These are phyloP conservation scores for Rhizodiscina lignyota DNA, from an alignment of 495 filamentous ascomycete genomes.

Conservation along the genomic window DNA sequence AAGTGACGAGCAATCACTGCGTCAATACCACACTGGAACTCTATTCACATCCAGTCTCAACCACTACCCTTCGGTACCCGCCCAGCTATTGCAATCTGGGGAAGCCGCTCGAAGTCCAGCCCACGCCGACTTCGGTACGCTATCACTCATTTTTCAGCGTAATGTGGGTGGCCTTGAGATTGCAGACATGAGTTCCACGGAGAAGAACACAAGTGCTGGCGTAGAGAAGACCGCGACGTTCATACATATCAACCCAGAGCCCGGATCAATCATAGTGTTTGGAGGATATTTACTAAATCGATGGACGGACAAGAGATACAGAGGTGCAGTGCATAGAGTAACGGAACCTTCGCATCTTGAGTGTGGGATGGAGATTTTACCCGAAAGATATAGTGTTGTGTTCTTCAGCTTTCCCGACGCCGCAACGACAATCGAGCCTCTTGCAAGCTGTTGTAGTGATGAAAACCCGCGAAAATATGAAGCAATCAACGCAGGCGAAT, in stretches of 20 bases:
- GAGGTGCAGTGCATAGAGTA: slow-evolving; percentile 21
- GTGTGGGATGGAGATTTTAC: slow-evolving; percentile 14
- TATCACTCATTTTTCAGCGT: slow-evolving; percentile 5
- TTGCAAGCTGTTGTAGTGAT: slow-evolving; percentile 30
- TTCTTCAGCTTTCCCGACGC: slow-evolving; percentile 42
- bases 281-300: slow-evolving; percentile 27
- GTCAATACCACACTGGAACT: slow-evolving; percentile 5
- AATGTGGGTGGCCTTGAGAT: slow-evolving; percentile 3
- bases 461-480: slow-evolving; percentile 20
- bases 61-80: slow-evolving; percentile 45
- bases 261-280: slow-evolving; percentile 23
- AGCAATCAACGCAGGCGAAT: slow-evolving; percentile 15
- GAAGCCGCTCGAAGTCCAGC: slow-evolving; percentile 1
- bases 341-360: background rate
- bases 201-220: background rate
- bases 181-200: slow-evolving; percentile 1
- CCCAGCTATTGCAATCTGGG: slow-evolving; percentile 2
- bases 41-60: slow-evolving; percentile 39
- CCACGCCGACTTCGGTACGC: slow-evolving; percentile 3
- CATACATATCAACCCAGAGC: slow-evolving; percentile 1
- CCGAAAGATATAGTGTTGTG: slow-evolving; percentile 38
- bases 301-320: slow-evolving; percentile 26
- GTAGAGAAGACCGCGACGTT: background rate
- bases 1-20: slow-evolving; percentile 7
- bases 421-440: slow-evolving; percentile 35